Conservation (phyloP, 2,329 filamentous ascomycete species). For the Penicillium glabrum region DNA sequence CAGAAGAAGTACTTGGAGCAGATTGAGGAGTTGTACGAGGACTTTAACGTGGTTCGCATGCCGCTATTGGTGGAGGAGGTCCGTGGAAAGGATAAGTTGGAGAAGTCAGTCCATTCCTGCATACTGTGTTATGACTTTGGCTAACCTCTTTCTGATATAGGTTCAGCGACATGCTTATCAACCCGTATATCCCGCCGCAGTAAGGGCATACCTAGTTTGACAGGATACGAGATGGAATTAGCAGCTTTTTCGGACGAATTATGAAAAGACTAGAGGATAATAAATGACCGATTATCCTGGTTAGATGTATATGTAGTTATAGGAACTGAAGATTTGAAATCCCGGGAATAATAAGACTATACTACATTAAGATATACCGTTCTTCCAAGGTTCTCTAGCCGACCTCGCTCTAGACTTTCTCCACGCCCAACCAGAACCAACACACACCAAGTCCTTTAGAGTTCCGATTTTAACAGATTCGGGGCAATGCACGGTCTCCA, state of each 20-base stretch:
- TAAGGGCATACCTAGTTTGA: constrained; percentile 21
- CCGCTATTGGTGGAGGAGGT: constrained; percentile 94
- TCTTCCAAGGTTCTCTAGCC: background rate
- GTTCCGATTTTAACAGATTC: background rate
- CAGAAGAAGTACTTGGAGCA: constrained; percentile 99
- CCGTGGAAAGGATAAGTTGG: constrained; percentile 87
- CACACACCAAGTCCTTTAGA: background rate
- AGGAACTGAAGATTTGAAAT: background rate
- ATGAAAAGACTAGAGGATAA: constrained; percentile 41
- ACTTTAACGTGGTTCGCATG: constrained; percentile 99
- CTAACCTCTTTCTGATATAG: constrained; percentile 23
- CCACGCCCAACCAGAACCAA: background rate
- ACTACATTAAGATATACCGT: background rate
- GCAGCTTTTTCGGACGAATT: constrained; percentile 31
- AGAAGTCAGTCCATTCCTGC: constrained; percentile 58
- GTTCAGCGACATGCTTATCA: constrained; percentile 52
- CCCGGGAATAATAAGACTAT: background rate
- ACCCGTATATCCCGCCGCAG: constrained; percentile 49
- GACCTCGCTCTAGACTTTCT: background rate
- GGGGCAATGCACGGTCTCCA: background rate
- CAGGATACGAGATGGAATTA: constrained; percentile 16
- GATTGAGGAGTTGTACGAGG: constrained; percentile 97
- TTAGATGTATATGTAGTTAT: background rate
- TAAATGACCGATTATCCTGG: constrained; percentile 14
- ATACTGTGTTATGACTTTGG: background rate